phyloP scores from a whole-genome alignment of 306 rosid species.

The Prunus mongolica region DNA sequence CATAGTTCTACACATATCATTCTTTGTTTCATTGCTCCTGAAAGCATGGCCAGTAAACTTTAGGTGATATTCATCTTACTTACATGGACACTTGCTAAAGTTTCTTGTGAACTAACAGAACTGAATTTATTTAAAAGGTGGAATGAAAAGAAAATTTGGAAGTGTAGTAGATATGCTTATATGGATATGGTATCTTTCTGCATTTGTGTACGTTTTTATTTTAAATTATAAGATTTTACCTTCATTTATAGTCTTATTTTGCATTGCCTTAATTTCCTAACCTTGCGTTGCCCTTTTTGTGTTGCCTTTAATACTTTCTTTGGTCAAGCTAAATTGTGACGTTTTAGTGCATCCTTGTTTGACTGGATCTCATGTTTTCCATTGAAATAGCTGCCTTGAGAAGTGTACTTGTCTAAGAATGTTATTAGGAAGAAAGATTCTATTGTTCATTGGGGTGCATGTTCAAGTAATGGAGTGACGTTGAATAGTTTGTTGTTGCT shows the following conservation, averaged over 20 bases:
- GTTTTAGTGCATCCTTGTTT: neutral
- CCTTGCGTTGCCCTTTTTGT: neutral
- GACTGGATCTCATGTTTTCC: neutral
- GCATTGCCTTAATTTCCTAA: neutral
- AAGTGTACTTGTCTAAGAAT: neutral
- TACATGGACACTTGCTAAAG: neutral
- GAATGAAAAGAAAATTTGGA: neutral
- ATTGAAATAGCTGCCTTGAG: neutral
- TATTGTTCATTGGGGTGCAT: neutral
- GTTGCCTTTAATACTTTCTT: neutral
- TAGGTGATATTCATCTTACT: neutral
- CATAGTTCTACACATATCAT: constrained; percentile 11
- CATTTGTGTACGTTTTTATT: neutral
- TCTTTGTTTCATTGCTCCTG: neutral
- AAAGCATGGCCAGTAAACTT: neutral
- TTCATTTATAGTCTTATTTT: neutral
- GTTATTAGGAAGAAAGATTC: neutral
- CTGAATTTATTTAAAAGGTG: neutral
- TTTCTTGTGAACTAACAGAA: neutral
- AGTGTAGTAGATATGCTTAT: neutral
- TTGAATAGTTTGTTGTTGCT: neutral
- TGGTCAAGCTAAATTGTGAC: neutral
- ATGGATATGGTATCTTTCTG: neutral
- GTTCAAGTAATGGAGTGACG: neutral
- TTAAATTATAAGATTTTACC: neutral